Evolutionary conservation across 2,329 filamentous ascomycete genomes (phyloP).

Genomic region (Polytolypa hystricis): DNA sequence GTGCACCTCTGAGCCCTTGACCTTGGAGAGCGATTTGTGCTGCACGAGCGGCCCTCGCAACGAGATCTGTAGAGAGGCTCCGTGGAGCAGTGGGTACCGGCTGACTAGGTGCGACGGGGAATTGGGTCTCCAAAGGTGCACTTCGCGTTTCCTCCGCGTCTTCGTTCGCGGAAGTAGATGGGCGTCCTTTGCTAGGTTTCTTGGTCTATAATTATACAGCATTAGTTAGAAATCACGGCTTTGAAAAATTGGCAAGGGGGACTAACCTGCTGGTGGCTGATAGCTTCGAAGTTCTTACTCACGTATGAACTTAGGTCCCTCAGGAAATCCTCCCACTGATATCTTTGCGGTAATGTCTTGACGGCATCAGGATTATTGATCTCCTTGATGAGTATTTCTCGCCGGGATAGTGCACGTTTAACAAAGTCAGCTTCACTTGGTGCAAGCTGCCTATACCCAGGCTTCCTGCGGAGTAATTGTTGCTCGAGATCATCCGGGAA

Average conservation of each 20-base stretch:
- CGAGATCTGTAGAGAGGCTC: constrained; percentile 32
- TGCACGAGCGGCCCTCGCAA: constrained; percentile 37
- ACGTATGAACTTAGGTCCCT: constrained; percentile 48
- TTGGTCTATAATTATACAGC: constrained; percentile 19
- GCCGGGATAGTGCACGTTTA: constrained; percentile 41
- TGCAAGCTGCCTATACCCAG: constrained; percentile 43
- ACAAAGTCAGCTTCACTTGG: constrained; percentile 52
- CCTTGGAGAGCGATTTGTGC: constrained; percentile 39
- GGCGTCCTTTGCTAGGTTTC: constrained; percentile 28
- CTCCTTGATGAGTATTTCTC: constrained; percentile 46
- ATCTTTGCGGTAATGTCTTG: constrained; percentile 45
- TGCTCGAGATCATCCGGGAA: constrained; percentile 49
- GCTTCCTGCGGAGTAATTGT: constrained; percentile 43
- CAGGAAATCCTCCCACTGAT: constrained; percentile 54
- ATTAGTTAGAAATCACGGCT: constrained; percentile 13
- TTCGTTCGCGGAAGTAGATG: constrained; percentile 26
- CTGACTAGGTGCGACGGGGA: constrained; percentile 27
- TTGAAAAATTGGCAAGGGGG: background rate
- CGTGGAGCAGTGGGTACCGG: constrained; percentile 29
- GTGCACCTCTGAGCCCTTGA: constrained; percentile 22
- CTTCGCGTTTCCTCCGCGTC: constrained; percentile 26
- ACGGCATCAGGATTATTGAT: constrained; percentile 40
- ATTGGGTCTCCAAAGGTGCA: constrained; percentile 32
- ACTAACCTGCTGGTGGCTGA: constrained; percentile 38
- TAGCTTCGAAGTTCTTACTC: constrained; percentile 45